These are phyloP conservation scores for Pythium folliculosum DNA, from an alignment of 352 stramenopile genomes.

Conservation along the genomic window DNA sequence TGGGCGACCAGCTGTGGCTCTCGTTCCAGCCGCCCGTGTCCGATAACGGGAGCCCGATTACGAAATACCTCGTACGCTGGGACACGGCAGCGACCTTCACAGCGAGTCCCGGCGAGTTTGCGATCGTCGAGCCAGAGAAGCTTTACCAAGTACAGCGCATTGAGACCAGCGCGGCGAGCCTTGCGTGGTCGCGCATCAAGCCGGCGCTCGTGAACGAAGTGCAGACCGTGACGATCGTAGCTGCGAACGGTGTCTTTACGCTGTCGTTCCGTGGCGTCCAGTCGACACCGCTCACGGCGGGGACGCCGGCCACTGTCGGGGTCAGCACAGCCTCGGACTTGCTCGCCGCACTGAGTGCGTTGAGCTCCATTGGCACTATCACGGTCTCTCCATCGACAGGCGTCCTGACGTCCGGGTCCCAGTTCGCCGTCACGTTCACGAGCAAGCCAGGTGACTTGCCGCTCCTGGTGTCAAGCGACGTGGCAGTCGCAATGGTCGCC, in stretches of 20 bases:
- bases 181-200: slow-evolving; percentile 59
- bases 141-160: slow-evolving; percentile 61
- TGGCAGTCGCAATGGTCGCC: slow-evolving; percentile 28
- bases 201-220: slow-evolving; percentile 37
- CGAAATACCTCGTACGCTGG: slow-evolving; percentile 68
- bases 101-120: slow-evolving; percentile 45
- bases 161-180: slow-evolving; percentile 46
- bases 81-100: slow-evolving; percentile 59
- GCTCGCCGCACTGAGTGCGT: slow-evolving; percentile 34
- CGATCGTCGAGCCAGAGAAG: slow-evolving; percentile 50
- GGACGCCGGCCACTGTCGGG: no score
- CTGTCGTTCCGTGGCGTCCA: slow-evolving; percentile 52
- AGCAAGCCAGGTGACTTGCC: slow-evolving; percentile 50
- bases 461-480: slow-evolving; percentile 27
- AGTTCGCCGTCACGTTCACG: slow-evolving; percentile 65
- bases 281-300: slow-evolving; percentile 36
- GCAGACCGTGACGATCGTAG: slow-evolving; percentile 47
- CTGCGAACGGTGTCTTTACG: slow-evolving; percentile 37
- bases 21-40: slow-evolving; percentile 67
- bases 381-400: slow-evolving; percentile 37
- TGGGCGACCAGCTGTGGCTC: slow-evolving; percentile 73
- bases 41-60: slow-evolving; percentile 69
- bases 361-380: slow-evolving; percentile 50
- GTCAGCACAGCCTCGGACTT: slow-evolving; percentile 38
- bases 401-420: slow-evolving; percentile 14